These are phyloP conservation scores for Tubosaeta brunneosetosa DNA, from an alignment of 768 basidiomycete genomes.

Conservation along the genomic window DNA sequence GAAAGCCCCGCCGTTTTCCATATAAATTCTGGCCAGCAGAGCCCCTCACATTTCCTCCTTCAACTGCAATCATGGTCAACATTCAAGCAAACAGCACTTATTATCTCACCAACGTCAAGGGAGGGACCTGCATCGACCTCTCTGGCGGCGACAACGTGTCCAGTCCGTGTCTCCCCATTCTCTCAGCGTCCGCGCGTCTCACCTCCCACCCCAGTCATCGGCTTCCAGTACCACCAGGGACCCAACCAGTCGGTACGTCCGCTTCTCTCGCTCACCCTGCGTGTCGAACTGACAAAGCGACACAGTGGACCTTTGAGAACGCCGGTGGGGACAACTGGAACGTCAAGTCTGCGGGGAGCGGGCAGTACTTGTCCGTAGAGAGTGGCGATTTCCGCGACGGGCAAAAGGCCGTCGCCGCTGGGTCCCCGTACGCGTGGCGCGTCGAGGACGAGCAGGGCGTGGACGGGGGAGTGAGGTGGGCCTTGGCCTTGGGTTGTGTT, in stretches of 20 bases:
- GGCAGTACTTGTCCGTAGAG: constrained; percentile 38
- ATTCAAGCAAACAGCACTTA: constrained; percentile 37
- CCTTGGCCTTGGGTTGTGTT: constrained; percentile 4
- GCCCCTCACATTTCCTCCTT: not conserved
- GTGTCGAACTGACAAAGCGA: not conserved
- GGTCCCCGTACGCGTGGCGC: constrained; percentile 42
- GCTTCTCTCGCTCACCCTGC: not conserved
- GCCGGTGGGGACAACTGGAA: constrained; percentile 29
- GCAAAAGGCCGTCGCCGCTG: constrained; percentile 34
- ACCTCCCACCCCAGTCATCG: constrained; percentile 38
- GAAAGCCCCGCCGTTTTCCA: not conserved
- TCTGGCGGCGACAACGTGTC: constrained; percentile 48
- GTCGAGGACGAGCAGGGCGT: constrained; percentile 43
- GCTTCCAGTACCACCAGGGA: constrained; percentile 39
- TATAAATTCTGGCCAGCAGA: not conserved
- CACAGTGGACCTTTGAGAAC: constrained; percentile 44
- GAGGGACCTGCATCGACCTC: constrained; percentile 50
- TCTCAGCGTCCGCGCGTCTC: not conserved
- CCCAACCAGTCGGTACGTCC: constrained; percentile 45
- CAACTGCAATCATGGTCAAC: constrained; percentile 13
- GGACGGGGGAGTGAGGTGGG: constrained; percentile 40
- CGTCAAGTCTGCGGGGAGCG: constrained; percentile 40
- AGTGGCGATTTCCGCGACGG: constrained; percentile 33
- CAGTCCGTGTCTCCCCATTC: constrained; percentile 32
- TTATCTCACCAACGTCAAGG: constrained; percentile 47